Conservation (phyloP, 1,139 yeast species). For the Pichia sp. region DNA sequence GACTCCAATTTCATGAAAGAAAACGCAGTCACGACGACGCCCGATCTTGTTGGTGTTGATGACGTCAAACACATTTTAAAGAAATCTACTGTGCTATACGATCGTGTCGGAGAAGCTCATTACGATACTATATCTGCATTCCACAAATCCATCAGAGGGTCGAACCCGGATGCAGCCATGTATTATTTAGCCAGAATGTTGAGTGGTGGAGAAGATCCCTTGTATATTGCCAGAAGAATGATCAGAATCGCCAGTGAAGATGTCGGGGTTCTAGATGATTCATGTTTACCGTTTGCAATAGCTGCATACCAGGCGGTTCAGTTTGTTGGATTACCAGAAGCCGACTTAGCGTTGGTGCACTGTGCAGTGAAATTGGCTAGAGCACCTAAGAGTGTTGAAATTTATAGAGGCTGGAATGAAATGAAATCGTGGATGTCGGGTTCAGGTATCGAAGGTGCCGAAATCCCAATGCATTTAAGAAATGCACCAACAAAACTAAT, state of each 20-base stretch:
- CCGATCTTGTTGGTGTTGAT: conserved; percentile 27
- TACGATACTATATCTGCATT: conserved; percentile 95
- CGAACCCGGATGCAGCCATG: conserved; percentile 85
- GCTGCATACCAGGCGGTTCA: conserved; percentile 86
- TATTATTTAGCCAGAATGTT: conserved; percentile 87
- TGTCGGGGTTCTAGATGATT: conserved; percentile 77
- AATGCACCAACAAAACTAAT: conserved; percentile 93
- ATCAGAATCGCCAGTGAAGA: conserved; percentile 92
- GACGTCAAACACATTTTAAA: conserved; percentile 40
- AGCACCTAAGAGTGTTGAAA: conserved; percentile 82
- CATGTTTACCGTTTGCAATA: conserved; percentile 82
- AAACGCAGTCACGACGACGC: conserved; percentile 6
- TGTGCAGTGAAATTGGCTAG: conserved; percentile 86
- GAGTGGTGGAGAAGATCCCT: conserved; percentile 90
- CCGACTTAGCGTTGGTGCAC: conserved; percentile 86
- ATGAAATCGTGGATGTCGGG: conserved; percentile 60
- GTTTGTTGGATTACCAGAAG: conserved; percentile 96
- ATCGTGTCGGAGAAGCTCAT: conserved; percentile 86
- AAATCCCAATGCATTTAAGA: conserved; percentile 78
- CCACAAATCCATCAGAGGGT: conserved; percentile 87
- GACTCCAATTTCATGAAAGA: conserved; percentile 35
- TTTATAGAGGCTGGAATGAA: conserved; percentile 73
- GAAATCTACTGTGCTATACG: conserved; percentile 69
- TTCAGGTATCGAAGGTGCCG: conserved; percentile 61
- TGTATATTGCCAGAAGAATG: conserved; percentile 90